Evolutionary conservation across 768 basidiomycete species (phyloP).

Genomic region (Tulasnella sp.): DNA sequence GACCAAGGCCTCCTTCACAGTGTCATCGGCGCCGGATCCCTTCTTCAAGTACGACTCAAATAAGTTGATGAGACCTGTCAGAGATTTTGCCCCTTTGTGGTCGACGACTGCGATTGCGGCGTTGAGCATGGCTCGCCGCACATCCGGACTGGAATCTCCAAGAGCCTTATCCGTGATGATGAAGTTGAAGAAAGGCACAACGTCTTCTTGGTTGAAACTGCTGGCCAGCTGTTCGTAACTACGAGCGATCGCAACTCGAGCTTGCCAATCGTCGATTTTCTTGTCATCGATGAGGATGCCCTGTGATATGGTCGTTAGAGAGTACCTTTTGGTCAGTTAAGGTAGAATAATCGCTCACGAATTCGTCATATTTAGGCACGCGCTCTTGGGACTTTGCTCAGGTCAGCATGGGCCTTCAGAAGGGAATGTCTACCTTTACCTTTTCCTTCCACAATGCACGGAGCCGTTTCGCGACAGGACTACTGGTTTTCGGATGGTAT

Average conservation of each 20-base stretch:
- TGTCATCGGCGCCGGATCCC: constrained; percentile 71
- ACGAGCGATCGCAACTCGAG: constrained; percentile 68
- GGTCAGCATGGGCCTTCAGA: not conserved
- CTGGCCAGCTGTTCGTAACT: constrained; percentile 67
- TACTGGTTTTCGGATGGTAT: constrained; percentile 38
- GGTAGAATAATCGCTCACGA: constrained; percentile 49
- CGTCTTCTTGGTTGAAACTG: constrained; percentile 55
- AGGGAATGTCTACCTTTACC: constrained; percentile 41
- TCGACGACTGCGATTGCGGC: constrained; percentile 83
- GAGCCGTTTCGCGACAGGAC: constrained; percentile 38
- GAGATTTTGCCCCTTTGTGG: constrained; percentile 64
- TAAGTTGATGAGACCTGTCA: constrained; percentile 69
- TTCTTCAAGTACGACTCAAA: constrained; percentile 73
- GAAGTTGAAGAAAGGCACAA: constrained; percentile 76
- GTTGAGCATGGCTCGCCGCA: constrained; percentile 81
- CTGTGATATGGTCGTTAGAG: constrained; percentile 42
- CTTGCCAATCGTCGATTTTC: constrained; percentile 82
- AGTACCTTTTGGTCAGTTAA: not conserved
- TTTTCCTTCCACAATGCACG: constrained; percentile 80
- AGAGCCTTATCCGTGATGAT: constrained; percentile 81
- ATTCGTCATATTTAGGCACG: constrained; percentile 90
- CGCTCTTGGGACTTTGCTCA: constrained; percentile 67
- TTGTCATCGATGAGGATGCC: constrained; percentile 90
- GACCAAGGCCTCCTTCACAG: constrained; percentile 90
- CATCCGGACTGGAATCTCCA: constrained; percentile 77